A percentile compares a stretch with the other conserved stretches of the same genome.
Conservation (phyloP, 1,139 yeast species). For the Yamadazyma dendronema region DNA sequence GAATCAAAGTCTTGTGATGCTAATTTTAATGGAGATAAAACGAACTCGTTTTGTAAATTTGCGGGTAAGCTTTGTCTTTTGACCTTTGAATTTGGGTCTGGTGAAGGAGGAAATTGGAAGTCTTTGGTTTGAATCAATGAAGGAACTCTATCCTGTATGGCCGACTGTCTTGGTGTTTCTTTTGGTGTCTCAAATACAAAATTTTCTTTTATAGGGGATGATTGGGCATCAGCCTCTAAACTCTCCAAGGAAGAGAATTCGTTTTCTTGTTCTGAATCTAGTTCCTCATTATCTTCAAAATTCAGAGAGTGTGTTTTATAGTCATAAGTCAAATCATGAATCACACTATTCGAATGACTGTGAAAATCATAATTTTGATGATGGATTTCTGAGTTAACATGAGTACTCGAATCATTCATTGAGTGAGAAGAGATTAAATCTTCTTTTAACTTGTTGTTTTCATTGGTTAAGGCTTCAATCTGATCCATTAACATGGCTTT, state of each 20-base stretch:
- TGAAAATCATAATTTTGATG: constrained; percentile 9
- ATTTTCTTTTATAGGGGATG: constrained; percentile 14
- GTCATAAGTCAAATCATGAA: constrained; percentile 17
- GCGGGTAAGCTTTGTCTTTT: constrained; percentile 38
- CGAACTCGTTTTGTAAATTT: constrained; percentile 34
- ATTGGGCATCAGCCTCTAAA: constrained; percentile 14
- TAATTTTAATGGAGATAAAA: constrained; percentile 44
- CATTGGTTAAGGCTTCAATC: constrained; percentile 47
- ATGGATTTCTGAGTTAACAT: constrained; percentile 10
- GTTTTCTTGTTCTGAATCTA: constrained; percentile 13
- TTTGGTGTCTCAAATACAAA: constrained; percentile 10
- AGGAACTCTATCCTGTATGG: constrained; percentile 11
- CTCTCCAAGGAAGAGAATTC: constrained; percentile 7
- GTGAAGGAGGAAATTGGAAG: constrained; percentile 34
- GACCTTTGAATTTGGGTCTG: constrained; percentile 28
- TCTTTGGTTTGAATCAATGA: constrained; percentile 16
- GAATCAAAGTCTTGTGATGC: constrained; percentile 16
- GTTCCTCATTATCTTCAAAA: constrained; percentile 17
- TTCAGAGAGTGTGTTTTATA: constrained; percentile 22
- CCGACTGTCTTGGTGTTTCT: constrained; percentile 12
- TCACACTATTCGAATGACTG: constrained; percentile 10
- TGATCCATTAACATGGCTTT: constrained; percentile 55
- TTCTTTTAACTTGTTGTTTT: constrained; percentile 27
- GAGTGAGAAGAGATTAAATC: constrained; percentile 14
- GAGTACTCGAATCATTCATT: constrained; percentile 10